A percentile compares a stretch with the other conserved stretches of the same genome.
These are phyloP conservation scores for Inga laurina DNA, from an alignment of 306 rosid genomes.

Conservation along the genomic window DNA sequence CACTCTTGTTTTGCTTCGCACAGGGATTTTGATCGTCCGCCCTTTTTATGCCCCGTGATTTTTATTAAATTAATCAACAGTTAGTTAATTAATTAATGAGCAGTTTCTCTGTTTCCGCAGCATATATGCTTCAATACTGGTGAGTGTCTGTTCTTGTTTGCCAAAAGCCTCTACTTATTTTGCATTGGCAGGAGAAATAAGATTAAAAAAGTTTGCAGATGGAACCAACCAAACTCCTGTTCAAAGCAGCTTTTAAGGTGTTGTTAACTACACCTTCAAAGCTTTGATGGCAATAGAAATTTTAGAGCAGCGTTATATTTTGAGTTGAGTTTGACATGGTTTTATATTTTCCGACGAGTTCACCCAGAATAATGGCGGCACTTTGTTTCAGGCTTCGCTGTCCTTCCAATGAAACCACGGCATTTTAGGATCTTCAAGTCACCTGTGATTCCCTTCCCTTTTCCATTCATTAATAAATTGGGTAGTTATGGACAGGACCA, in stretches of 20 bases:
- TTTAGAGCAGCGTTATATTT: neutral
- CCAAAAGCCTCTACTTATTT: neutral
- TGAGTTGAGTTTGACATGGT: neutral
- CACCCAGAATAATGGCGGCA: neutral
- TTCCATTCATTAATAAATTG: neutral
- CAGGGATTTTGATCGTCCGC: neutral
- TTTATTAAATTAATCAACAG: neutral
- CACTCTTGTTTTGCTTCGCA: neutral
- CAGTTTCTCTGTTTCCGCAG: neutral
- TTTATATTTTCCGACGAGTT: neutral
- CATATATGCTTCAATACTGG: neutral
- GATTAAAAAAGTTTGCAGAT: neutral
- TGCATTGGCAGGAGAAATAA: neutral
- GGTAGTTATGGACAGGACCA: neutral
- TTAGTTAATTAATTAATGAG: neutral
- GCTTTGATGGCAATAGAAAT: neutral
- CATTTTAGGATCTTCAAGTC: neutral
- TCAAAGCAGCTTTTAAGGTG: neutral
- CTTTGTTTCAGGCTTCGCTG: neutral
- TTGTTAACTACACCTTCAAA: neutral
- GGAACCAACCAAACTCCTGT: neutral
- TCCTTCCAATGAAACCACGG: neutral
- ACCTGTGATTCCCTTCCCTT: neutral
- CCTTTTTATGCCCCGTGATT: neutral
- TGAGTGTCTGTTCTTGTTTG: neutral